Conservation (phyloP, 192 early-diverging fungal species). For the Backusella parvicylindrica region DNA sequence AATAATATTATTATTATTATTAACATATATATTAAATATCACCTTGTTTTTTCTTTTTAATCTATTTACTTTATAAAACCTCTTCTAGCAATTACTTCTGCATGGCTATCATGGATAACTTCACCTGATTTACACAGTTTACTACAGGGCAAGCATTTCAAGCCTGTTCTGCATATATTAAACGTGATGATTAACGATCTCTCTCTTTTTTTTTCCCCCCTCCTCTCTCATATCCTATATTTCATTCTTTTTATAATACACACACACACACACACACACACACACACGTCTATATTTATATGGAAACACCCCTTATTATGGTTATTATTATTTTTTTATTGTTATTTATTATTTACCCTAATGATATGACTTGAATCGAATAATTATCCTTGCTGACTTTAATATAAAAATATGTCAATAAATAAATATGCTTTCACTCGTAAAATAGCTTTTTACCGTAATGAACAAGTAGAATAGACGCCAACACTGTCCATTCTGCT, state of each 20-base stretch:
- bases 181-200: neutral
- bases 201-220: neutral
- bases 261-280: neutral
- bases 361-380: slow-evolving; percentile 17
- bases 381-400: slow-evolving; percentile 9
- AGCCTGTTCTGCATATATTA: slow-evolving; percentile 62
- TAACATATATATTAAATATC: neutral
- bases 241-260: neutral
- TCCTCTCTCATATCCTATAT: neutral
- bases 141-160: slow-evolving; percentile 72
- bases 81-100: slow-evolving; percentile 83
- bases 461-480: slow-evolving; percentile 59
- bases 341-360: too few species aligned
- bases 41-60: neutral
- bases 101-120: slow-evolving; percentile 80
- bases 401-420: neutral
- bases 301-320: neutral
- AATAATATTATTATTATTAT: neutral
- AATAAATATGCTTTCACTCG: neutral
- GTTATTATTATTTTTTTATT: neutral
- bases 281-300: neutral
- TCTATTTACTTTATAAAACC: slow-evolving; percentile 61
- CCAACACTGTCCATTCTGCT: slow-evolving; percentile 85
- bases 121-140: slow-evolving; percentile 61
- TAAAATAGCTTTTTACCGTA: neutral